Base-by-base conservation (phyloP, 495 filamentous ascomycete species). In the Penicillium chermesinum region DNA sequence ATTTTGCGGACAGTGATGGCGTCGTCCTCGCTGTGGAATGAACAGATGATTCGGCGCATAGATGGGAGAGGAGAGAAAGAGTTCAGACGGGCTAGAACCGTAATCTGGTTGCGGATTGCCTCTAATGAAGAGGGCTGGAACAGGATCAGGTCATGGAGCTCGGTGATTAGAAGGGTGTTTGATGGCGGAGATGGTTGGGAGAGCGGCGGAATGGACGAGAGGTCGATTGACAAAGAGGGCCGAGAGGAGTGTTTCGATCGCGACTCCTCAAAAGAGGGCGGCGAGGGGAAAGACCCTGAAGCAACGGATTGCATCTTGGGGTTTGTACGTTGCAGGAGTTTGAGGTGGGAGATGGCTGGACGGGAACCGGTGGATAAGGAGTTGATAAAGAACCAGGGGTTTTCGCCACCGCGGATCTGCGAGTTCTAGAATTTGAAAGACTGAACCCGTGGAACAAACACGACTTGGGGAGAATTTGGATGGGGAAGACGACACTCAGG, bases 111-210 rank as follows among this genome's bases (percentile, higher is more conserved):
- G 58, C 85, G 86, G 65, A 98, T 89, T 16, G 74, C 77, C 48
- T 84, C 74, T 45, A 96, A 80, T 51, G 88, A 87, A 41, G 80
- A 65, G 0, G 88, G 76, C 51, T 81, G 76, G 78, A 98, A 98
- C 65, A 94, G 83, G 43, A 80, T 71, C 13, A 80, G 73, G 60
- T 89, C 81, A 56, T 84, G 72, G 27, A 98, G 83, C 67, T 95
- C 72, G 55, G 89, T 93, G 66, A 98, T 89, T 47, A 98, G 78
- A 41, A 98, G 87, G 0, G 90, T 96, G 71, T 98, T 98, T 49
- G 88, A 86, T 27, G 91, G 89, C 17, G 86, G 82, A 2, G 87
- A 80, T 5, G 93, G 91, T 58, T 84, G 78, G n/a, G 72, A 70
- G 19, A 96, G 75, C 2, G 88, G 77, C 27, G 91, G 91, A 15